Conservation (phyloP, 2,329 filamentous ascomycete species). For the Trichoderma arundinaceum region DNA sequence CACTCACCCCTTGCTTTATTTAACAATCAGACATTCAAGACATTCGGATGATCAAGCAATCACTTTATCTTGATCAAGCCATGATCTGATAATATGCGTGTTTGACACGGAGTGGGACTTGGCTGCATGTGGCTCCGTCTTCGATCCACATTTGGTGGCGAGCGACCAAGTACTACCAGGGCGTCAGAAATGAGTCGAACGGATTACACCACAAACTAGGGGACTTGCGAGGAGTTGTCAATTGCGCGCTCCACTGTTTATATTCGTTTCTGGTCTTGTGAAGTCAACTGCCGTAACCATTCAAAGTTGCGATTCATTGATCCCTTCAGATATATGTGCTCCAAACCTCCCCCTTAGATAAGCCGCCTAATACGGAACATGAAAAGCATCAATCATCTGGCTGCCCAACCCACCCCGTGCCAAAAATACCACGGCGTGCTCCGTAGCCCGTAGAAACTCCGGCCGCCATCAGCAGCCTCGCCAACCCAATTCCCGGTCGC, state of each 20-base stretch:
- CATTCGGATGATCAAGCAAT: not conserved
- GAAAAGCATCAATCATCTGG: not conserved
- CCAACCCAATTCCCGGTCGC: not conserved
- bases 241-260: no score
- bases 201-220: no score
- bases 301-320: no score
- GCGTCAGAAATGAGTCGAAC: no score
- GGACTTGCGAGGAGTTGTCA: no score
- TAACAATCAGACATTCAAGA: not conserved
- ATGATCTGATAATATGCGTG: constrained; percentile 11
- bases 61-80: constrained; percentile 1
- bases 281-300: no score
- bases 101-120: constrained; percentile 15
- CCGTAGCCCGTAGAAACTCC: no score
- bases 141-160: constrained; percentile 20
- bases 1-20: not conserved
- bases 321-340: no score
- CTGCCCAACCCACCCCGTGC: constrained; percentile 8
- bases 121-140: constrained; percentile 8
- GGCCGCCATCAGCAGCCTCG: not conserved
- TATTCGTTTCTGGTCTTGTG: no score
- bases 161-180: not conserved
- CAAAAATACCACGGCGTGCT: not conserved
- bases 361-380: not conserved
- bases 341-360: not conserved